Evolutionary conservation across 768 basidiomycete genomes (phyloP), one percentile per base, ranked within the genome.

Genomic region (Auricularia cornea): DNA sequence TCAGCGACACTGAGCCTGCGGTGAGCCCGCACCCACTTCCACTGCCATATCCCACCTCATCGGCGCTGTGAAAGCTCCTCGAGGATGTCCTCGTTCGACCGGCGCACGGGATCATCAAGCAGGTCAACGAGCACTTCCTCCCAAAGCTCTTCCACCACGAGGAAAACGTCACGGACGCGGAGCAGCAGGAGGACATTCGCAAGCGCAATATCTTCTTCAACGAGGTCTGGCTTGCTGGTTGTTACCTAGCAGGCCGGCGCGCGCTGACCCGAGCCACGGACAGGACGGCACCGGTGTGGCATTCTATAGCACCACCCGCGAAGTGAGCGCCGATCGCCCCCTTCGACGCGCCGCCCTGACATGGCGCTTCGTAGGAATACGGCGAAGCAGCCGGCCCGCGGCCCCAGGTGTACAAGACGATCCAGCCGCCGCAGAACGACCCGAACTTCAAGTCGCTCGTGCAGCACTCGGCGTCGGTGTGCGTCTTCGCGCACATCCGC

Each of bases 401-500:
- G 38, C 68, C 70, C 0, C 61, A 65, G 35, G 57, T 68, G 28
- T 70, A 70, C 68, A 70, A 70, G 62, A 66, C 66, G 60, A 66
- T 72, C 33, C 63, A 66, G 20, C 72, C 70, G 32, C 73, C 71
- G 1, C n/a, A 64, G 59, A 67, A 70, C 28, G 70, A 74, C 68
- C 66, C 68, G 0, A 62, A 68, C 60, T 69, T 70, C 67, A 61
- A 61, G 11, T 69, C 68, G 29, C 62, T 74, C 59, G 68, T 60
- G 4, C 35, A 3, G 44, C 60, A 71, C 63, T 71, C 71, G 6
- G 51, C 71, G 62, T 62, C 71, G 44, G 64, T 31, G 60, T 64
- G 67, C 60, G 62, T 72, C 20, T 68, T 74, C 65, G 71, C 70
- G 31, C 73, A 74, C 64, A 72, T 73, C 64, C 70, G 73, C 63